Conservation (phyloP, 345 rosid species). For the Viola odorata region DNA sequence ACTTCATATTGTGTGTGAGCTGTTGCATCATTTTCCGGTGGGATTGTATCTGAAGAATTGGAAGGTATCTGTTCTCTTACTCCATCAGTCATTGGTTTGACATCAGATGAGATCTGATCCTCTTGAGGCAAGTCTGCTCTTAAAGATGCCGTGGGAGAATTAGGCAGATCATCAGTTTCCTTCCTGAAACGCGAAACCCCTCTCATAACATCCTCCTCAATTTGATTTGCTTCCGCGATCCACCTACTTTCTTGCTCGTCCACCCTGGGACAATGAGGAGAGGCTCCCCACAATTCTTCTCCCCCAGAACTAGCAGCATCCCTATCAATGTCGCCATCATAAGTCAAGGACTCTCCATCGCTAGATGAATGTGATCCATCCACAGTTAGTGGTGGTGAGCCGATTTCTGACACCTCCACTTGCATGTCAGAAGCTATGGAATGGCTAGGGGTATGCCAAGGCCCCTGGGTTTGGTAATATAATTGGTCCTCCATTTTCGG, state of each 20-base stretch:
- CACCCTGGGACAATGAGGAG: conserved; percentile 21
- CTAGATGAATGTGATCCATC: conserved; percentile 50
- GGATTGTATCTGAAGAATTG: conserved; percentile 5
- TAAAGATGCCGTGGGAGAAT: conserved; percentile 23
- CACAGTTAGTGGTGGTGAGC: conserved; percentile 57
- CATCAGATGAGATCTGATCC: conserved; percentile 3
- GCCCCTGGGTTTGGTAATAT: conserved; percentile 28
- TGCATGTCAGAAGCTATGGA: conserved; percentile 93
- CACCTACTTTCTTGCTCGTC: conserved; percentile 23
- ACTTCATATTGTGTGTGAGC: conserved; percentile 15
- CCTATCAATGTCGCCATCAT: conserved; percentile 48
- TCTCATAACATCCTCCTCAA: conserved; percentile 11
- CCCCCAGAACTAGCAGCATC: conserved; percentile 27
- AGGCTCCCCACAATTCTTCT: conserved; percentile 48
- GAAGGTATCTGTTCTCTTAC: conserved; percentile 1
- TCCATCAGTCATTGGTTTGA: conserved; percentile 9
- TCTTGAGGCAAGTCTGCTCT: conserved; percentile 19
- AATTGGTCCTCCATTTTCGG: conserved; percentile 35
- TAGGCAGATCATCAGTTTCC: conserved; percentile 10
- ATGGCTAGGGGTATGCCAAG: conserved; percentile 45
- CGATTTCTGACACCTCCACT: conserved; percentile 82
- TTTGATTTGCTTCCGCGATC: conserved; percentile 16
- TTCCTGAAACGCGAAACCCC: conserved; percentile 12
- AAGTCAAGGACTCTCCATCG: conserved; percentile 49
- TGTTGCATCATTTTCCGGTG: conserved; percentile 12